A percentile compares a stretch with the other conserved stretches of the same genome.
Conservation (phyloP, 2,329 filamentous ascomycete genomes). For the Xylariaceae sp. region DNA sequence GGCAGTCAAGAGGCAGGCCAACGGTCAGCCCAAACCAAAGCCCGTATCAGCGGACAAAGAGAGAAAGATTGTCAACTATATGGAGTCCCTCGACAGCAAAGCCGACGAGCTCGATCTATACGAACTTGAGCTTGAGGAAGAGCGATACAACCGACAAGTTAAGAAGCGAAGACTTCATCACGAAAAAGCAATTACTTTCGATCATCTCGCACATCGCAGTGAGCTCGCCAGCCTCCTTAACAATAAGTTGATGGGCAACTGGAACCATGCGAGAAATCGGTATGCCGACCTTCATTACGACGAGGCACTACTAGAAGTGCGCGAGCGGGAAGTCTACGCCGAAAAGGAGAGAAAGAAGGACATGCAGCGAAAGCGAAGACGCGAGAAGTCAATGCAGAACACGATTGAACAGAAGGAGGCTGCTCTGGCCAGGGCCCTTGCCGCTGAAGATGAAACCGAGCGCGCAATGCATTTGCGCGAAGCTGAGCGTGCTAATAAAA, state of each 20-base stretch:
- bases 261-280: slow-evolving; percentile 67
- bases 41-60: slow-evolving; percentile 55
- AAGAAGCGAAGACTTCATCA: slow-evolving; percentile 68
- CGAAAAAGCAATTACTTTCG: slow-evolving; percentile 57
- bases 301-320: slow-evolving; percentile 79
- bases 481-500: slow-evolving; percentile 86
- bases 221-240: slow-evolving; percentile 58
- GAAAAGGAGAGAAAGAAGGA: slow-evolving; percentile 99
- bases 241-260: slow-evolving; percentile 64
- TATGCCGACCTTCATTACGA: slow-evolving; percentile 76
- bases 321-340: slow-evolving; percentile 82
- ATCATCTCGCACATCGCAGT: slow-evolving; percentile 57
- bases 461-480: slow-evolving; percentile 76
- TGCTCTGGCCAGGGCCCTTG: slow-evolving; percentile 71
- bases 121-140: slow-evolving; percentile 42
- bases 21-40: slow-evolving; percentile 53
- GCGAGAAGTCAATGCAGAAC: slow-evolving; percentile 92
- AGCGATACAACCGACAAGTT: slow-evolving; percentile 50
- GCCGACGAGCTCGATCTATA: slow-evolving; percentile 39
- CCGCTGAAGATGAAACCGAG: slow-evolving; percentile 78
- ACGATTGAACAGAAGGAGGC: slow-evolving; percentile 88
- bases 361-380: slow-evolving; percentile 94
- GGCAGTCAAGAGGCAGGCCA: slow-evolving; percentile 56
- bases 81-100: slow-evolving; percentile 44
- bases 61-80: slow-evolving; percentile 64